Evolutionary conservation across 768 basidiomycete genomes (phyloP), one percentile per base, ranked within the genome.

Genomic region (Naematelia aurantialba): DNA sequence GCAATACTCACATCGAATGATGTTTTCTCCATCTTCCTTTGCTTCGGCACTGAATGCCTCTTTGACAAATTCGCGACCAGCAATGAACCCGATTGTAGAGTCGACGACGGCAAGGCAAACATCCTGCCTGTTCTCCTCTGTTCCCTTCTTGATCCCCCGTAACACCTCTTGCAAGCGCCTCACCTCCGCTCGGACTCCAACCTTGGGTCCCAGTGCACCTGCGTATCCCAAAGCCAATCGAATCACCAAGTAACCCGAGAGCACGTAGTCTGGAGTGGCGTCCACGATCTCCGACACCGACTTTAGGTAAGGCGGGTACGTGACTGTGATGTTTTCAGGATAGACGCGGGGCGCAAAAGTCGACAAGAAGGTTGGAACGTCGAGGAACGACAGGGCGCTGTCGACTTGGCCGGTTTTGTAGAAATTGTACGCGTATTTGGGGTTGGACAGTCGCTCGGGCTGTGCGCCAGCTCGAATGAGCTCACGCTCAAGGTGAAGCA

Each of bases 371-470:
- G 84, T 81, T 0, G 83, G 80, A 76, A 94, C 90, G 63, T 88
- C 81, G 63, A 99, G 83, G 73, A 91, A 84, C 0, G 87, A 83
- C 3, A 97, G 78, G 1, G 83, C 78, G 17, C 81, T 79, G 26
- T 85, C 85, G 58, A 98, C 82, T 39, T 87, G 86, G 14, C 82
- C 80, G 55, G 91, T 79, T 1, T 83, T 80, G 44, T 83, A 81
- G 4, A 91, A 91, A 73, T 98, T 98, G 78, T 99, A 97, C 0
- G 90, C 88, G 46, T 81, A 85, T 47, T 89, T 80, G 1, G 93
- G 93, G 73, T 97, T 87, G 75, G 87, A 73, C 25, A 79, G 85
- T 60, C 62, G 67, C 58, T 70, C 73, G n/a, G 87, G 81, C 66
- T 94, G 91, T 31, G 91, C 82, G 60, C 86, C 89, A 1, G 88